A percentile compares a stretch with the other conserved stretches of the same genome.
These are phyloP conservation scores for Pulveroboletus sp. DNA, from an alignment of 768 basidiomycete species.

Conservation along the genomic window DNA sequence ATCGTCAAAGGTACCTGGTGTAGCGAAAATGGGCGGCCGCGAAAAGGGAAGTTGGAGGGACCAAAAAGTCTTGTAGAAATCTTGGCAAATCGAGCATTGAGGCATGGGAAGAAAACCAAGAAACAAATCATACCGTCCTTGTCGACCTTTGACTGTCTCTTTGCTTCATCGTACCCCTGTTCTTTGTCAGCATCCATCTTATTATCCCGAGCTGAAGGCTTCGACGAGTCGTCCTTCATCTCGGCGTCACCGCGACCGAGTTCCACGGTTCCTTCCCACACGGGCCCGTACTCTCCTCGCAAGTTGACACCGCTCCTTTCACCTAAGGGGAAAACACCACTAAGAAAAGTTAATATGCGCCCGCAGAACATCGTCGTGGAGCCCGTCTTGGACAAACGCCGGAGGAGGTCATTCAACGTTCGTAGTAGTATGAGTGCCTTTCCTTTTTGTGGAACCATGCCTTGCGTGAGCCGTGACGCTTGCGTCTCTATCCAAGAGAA, in stretches of 20 bases:
- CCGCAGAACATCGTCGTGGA: conserved; percentile 85
- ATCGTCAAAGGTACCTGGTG: conserved; percentile 48
- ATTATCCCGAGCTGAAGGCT: conserved; percentile 35
- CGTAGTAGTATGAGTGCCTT: conserved; percentile 83
- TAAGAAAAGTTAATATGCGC: conserved; percentile 82
- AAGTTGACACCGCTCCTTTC: conserved; percentile 91
- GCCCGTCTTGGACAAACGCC: conserved; percentile 82
- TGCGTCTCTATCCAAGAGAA: conserved; percentile 85
- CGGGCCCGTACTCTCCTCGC: conserved; percentile 78
- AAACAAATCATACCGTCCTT: conserved; percentile 51
- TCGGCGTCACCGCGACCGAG: conserved; percentile 32
- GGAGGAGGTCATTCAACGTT: conserved; percentile 80
- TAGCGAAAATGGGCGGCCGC: conserved; percentile 65
- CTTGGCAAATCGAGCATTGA: conserved; percentile 32
- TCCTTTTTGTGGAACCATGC: conserved; percentile 81
- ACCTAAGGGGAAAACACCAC: conserved; percentile 79
- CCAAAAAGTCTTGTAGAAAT: conserved; percentile 89
- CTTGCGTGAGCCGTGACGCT: conserved; percentile 62
- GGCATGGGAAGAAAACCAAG: not conserved
- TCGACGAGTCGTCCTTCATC: conserved; percentile 27
- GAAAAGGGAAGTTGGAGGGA: conserved; percentile 83
- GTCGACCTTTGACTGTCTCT: conserved; percentile 42
- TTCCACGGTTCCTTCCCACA: conserved; percentile 64
- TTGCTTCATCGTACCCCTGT: conserved; percentile 20
- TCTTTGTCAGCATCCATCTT: conserved; percentile 63